A percentile compares a stretch with the other conserved stretches of the same genome.
Evolutionary conservation across 2,329 filamentous ascomycete genomes (phyloP).

Genomic region (Pseudopyricularia cyperi): DNA sequence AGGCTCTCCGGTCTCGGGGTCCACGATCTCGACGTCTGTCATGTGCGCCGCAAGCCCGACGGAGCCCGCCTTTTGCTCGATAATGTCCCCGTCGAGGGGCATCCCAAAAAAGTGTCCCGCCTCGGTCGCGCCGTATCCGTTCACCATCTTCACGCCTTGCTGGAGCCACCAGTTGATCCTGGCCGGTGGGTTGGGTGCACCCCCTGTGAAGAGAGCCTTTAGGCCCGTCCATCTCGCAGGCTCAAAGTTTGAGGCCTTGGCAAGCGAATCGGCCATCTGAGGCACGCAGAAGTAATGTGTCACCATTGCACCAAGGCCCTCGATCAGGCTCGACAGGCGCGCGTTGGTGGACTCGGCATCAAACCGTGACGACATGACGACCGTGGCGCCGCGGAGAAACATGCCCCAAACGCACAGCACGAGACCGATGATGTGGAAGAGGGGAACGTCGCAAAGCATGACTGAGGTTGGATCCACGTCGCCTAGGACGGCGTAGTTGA

Average conservation of each 20-base stretch:
- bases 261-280: constrained; percentile 4
- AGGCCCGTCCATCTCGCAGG: constrained; percentile 1
- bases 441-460: constrained; percentile 5
- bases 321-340: background rate
- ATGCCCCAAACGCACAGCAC: constrained; percentile 2
- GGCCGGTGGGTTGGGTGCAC: constrained; percentile 3
- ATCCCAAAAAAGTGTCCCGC: constrained; percentile 3
- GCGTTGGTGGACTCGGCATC: constrained; percentile 3
- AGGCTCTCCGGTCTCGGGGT: background rate
- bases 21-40: constrained; percentile 1
- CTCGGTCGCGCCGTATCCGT: constrained; percentile 8
- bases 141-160: constrained; percentile 3
- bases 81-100: background rate
- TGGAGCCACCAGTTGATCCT: constrained; percentile 4
- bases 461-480: background rate
- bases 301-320: background rate
- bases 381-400: constrained; percentile 1
- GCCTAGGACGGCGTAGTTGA: constrained; percentile 2
- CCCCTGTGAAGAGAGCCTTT: constrained; percentile 5
- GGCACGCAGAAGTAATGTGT: constrained; percentile 7
- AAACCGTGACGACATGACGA: constrained; percentile 4
- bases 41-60: background rate
- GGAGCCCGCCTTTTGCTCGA: background rate
- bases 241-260: background rate
- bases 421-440: constrained; percentile 6